Percentiles rank a stretch among this genome's conserved stretches.
Conservation (phyloP, 495 filamentous ascomycete genomes). For the Penicillium coffeae region DNA sequence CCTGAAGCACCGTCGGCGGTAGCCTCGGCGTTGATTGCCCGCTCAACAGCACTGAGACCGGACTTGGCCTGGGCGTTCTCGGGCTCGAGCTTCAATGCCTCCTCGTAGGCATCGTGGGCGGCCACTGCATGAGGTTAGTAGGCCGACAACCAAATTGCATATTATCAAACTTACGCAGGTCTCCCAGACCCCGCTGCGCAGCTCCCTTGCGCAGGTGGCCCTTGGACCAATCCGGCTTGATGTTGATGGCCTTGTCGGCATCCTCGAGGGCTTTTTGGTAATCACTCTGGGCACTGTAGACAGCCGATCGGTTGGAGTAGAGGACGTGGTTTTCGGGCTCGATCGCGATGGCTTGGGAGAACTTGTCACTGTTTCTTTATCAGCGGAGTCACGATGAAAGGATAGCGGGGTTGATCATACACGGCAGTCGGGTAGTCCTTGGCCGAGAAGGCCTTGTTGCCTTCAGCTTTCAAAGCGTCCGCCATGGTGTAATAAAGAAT, state of each 20-base stretch:
- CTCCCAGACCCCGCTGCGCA: conserved; percentile 79
- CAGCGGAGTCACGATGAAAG: conserved; percentile 3
- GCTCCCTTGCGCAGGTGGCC: conserved; percentile 91
- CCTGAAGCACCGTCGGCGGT: conserved; percentile 59
- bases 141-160: no score
- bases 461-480: conserved; percentile 80
- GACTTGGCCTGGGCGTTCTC: conserved; percentile 89
- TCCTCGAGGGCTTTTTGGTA: conserved; percentile 82
- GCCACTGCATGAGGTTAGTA: conserved; percentile 46
- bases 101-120: conserved; percentile 83
- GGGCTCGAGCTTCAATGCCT: conserved; percentile 86
- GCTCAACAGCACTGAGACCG: conserved; percentile 74
- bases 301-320: conserved; percentile 95
- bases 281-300: conserved; percentile 87
- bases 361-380: conserved; percentile 65
- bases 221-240: conserved; percentile 98
- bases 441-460: conserved; percentile 95
- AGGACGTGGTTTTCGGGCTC: conserved; percentile 90
- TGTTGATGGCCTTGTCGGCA: conserved; percentile 84
- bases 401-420: conserved; percentile 56
- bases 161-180: conserved; percentile 68
- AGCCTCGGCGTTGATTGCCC: conserved; percentile 82
- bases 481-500: conserved; percentile 37
- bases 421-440: conserved; percentile 96
- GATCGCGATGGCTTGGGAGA: conserved; percentile 87